These are phyloP conservation scores for Tulasnella calospora DNA, from an alignment of 768 basidiomycete species.

Conservation along the genomic window DNA sequence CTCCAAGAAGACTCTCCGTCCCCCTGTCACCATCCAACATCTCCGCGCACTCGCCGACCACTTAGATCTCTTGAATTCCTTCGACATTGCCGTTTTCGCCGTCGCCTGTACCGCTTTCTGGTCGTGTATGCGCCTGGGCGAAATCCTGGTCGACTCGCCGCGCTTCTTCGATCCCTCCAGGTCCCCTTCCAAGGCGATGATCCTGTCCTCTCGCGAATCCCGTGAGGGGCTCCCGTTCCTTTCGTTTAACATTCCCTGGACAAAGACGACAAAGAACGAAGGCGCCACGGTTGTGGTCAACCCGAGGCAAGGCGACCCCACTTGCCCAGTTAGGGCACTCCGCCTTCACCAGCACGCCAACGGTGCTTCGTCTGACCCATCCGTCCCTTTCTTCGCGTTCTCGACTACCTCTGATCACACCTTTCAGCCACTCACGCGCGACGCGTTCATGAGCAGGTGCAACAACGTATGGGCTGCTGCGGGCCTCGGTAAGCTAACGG, in stretches of 20 bases:
- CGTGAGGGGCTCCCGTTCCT: background rate
- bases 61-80: background rate
- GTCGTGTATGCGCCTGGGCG: background rate
- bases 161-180: background rate
- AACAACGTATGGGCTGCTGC: constrained; percentile 4
- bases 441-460: constrained; percentile 20
- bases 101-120: background rate
- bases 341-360: background rate
- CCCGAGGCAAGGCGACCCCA: background rate
- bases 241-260: background rate
- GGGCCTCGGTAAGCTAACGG: background rate
- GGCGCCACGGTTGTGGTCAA: background rate
- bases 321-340: background rate
- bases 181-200: background rate
- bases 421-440: background rate
- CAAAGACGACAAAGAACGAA: background rate
- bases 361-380: background rate
- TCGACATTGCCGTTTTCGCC: background rate
- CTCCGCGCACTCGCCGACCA: background rate
- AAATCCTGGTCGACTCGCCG: background rate
- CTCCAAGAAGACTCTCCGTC: background rate
- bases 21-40: background rate
- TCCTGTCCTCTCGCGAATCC: background rate
- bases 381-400: background rate
- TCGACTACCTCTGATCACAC: background rate